Conservation (phyloP, 805 yeast species). For the Candida anglica region DNA sequence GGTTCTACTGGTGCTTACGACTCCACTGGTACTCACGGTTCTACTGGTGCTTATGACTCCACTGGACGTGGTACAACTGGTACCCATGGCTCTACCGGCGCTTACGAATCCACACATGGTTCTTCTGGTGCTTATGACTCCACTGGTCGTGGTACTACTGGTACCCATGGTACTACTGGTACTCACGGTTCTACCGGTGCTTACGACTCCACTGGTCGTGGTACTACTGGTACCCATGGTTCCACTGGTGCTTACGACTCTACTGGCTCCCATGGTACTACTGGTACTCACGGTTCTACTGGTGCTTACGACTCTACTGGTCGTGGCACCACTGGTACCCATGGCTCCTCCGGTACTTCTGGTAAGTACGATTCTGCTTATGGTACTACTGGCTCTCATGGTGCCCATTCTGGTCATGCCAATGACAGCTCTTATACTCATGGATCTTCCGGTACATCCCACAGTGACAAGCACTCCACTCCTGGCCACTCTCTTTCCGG, state of each 20-base stretch:
- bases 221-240: constrained; percentile 4
- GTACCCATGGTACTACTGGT: constrained; percentile 3
- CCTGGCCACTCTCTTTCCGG: too few relatives aligned
- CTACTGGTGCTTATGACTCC: constrained; percentile 5
- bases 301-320: constrained; percentile 7
- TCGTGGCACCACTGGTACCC: constrained; percentile 10
- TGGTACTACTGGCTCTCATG: constrained; percentile 5
- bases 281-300: constrained; percentile 5
- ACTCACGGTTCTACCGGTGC: constrained; percentile 3
- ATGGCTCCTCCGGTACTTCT: constrained; percentile 10
- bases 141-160: constrained; percentile 7
- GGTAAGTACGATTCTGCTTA: too few relatives aligned
- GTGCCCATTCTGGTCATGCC: constrained; percentile 6
- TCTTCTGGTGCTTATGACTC: constrained; percentile 12
- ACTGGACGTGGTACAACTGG: constrained; percentile 9
- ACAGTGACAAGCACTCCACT: background rate
- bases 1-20: constrained; percentile 4
- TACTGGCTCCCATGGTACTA: constrained; percentile 3
- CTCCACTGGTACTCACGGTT: too few relatives aligned
- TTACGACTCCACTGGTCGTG: too few relatives aligned
- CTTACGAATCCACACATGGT: constrained; percentile 6
- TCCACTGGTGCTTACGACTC: constrained; percentile 2
- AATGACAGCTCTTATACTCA: constrained; percentile 10
- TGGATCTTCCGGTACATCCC: constrained; percentile 10
- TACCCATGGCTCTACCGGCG: constrained; percentile 8